These are phyloP conservation scores for Meira nashicola DNA, from an alignment of 1,284 basidiomycete species.

Conservation along the genomic window DNA sequence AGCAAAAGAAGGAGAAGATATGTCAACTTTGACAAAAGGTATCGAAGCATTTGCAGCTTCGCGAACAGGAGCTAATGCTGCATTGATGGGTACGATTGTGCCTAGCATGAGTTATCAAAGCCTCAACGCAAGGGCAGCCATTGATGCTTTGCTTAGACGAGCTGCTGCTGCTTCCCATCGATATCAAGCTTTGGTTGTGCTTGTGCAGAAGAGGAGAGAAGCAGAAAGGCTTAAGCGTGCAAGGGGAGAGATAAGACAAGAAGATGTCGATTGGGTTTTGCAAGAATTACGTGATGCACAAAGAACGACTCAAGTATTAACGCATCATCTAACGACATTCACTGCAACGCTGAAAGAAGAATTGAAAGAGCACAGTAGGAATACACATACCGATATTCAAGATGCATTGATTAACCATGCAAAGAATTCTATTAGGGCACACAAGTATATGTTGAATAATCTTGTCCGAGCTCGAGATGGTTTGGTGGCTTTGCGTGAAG, in stretches of 20 bases:
- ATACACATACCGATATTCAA: slow-evolving; percentile 6
- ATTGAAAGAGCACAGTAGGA: slow-evolving; percentile 2
- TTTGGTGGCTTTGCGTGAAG: slow-evolving; percentile 5
- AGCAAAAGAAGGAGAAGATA: background rate
- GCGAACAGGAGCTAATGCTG: background rate
- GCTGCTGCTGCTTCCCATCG: background rate
- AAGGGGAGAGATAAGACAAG: slow-evolving; percentile 7
- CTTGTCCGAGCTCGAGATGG: slow-evolving; percentile 1
- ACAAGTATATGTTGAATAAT: slow-evolving; percentile 6
- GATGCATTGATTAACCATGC: slow-evolving; percentile 2
- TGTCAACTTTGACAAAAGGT: background rate
- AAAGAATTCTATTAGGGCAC: slow-evolving; percentile 1
- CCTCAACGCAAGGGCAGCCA: slow-evolving; percentile 6
- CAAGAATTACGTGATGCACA: slow-evolving; percentile 4
- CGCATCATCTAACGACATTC: slow-evolving; percentile 4
- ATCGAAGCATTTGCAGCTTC: slow-evolving; percentile 1
- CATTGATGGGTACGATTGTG: background rate
- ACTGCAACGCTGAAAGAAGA: slow-evolving; percentile 8
- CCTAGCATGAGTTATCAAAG: slow-evolving; percentile 10
- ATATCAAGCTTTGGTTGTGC: slow-evolving; percentile 1
- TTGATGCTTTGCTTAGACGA: slow-evolving; percentile 10
- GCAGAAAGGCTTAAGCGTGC: slow-evolving; percentile 8
- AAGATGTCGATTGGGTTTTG: slow-evolving; percentile 9
- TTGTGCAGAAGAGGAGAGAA: slow-evolving; percentile 8
- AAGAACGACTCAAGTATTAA: slow-evolving; percentile 6